phyloP scores from a whole-genome alignment of 768 basidiomycete genomes.

The Lactarius hengduanensis region DNA sequence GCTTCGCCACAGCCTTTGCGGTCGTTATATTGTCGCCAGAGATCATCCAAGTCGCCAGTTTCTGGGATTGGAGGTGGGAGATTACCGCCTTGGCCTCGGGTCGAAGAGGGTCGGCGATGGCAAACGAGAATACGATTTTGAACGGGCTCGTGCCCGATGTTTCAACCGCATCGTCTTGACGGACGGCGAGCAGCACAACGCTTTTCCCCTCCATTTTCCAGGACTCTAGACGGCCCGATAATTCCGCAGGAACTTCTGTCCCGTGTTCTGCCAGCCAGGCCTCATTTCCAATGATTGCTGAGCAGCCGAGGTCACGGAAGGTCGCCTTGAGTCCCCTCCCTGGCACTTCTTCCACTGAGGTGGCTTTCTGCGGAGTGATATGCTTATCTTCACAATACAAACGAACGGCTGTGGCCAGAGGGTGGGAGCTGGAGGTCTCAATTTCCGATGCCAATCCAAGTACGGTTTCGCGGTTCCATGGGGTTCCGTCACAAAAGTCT shows the following conservation, averaged over 20 bases:
- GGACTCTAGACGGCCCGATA: conserved; percentile 37
- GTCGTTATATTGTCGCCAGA: conserved; percentile 76
- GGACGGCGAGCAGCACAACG: conserved; percentile 58
- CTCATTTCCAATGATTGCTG: conserved; percentile 68
- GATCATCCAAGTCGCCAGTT: conserved; percentile 73
- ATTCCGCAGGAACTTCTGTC: conserved; percentile 35
- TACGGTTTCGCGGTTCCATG: conserved; percentile 41
- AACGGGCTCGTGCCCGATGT: conserved; percentile 28
- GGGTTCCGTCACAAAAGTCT: conserved; percentile 30
- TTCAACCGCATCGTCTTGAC: conserved; percentile 10
- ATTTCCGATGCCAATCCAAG: conserved; percentile 54
- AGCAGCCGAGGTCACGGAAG: conserved; percentile 42
- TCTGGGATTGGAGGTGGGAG: conserved; percentile 47
- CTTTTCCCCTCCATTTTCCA: conserved; percentile 74
- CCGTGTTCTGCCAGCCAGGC: conserved; percentile 57
- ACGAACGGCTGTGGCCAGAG: conserved; percentile 59
- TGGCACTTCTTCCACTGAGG: conserved; percentile 55
- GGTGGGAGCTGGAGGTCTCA: conserved; percentile 62
- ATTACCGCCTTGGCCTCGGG: conserved; percentile 57
- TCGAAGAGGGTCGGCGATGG: conserved; percentile 63
- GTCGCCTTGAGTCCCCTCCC: conserved; percentile 62
- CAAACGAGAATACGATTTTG: conserved; percentile 50
- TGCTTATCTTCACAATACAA: conserved; percentile 43
- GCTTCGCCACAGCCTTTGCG: conserved; percentile 65
- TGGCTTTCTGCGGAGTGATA: conserved; percentile 36